Evolutionary conservation across 2,329 filamentous ascomycete genomes (phyloP).

Genomic region (Bimuria novae-zelandiae): DNA sequence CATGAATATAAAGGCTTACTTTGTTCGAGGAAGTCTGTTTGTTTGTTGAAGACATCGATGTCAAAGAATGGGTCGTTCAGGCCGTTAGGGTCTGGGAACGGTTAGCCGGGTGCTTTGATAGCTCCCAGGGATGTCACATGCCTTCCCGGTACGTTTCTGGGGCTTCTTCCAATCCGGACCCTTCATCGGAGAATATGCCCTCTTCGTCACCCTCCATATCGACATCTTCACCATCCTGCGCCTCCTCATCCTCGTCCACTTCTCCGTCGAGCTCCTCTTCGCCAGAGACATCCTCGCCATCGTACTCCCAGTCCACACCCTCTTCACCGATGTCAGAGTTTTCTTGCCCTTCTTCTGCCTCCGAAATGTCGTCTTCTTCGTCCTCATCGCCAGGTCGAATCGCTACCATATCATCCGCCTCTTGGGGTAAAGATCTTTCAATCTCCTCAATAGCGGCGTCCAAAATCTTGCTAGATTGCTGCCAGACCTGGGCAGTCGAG

Average conservation of each 20-base stretch:
- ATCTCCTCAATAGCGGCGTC: slow-evolving; percentile 63
- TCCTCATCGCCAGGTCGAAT: slow-evolving; percentile 27
- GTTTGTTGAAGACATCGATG: slow-evolving; percentile 95
- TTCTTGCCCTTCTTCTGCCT: slow-evolving; percentile 34
- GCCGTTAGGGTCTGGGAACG: slow-evolving; percentile 71
- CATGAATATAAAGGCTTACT: not conserved
- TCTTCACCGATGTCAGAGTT: slow-evolving; percentile 38
- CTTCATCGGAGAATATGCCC: slow-evolving; percentile 46
- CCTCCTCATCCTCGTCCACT: slow-evolving; percentile 29
- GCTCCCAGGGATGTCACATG: no score
- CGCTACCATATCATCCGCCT: slow-evolving; percentile 24
- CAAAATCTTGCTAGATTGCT: slow-evolving; percentile 86
- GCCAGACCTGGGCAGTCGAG: slow-evolving; percentile 87
- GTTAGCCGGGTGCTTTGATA: no score
- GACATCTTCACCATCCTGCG: slow-evolving; percentile 36
- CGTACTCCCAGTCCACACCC: slow-evolving; percentile 41
- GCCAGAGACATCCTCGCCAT: slow-evolving; percentile 19
- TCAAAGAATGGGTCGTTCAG: slow-evolving; percentile 98
- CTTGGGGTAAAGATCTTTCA: slow-evolving; percentile 52
- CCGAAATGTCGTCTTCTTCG: slow-evolving; percentile 42
- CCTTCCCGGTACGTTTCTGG: slow-evolving; percentile 59
- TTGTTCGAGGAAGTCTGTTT: slow-evolving; percentile 88
- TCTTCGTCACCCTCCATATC: slow-evolving; percentile 40
- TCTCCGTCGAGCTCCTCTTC: slow-evolving; percentile 38
- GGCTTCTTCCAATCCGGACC: slow-evolving; percentile 47